Percentiles rank a stretch among this genome's conserved stretches.
Evolutionary conservation across 768 basidiomycete species (phyloP).

Genomic region (Rhizopogon roseolus): DNA sequence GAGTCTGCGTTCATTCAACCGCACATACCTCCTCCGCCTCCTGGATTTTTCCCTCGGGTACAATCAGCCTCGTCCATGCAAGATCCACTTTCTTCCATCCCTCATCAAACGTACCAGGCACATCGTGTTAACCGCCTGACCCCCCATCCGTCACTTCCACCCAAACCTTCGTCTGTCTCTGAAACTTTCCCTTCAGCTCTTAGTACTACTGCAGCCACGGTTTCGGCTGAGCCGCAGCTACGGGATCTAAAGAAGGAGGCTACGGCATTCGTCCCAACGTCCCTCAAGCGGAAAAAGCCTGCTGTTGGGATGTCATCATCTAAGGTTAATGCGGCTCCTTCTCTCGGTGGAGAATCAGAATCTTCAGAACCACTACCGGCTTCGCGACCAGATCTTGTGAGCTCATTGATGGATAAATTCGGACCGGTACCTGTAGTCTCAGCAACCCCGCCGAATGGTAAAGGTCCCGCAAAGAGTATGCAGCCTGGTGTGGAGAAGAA

Average conservation of each 20-base stretch:
- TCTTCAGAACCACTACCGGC: slow-evolving; percentile 22
- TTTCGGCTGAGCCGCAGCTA: slow-evolving; percentile 81
- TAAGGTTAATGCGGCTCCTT: slow-evolving; percentile 64
- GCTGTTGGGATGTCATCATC: slow-evolving; percentile 28
- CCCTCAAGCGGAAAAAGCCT: slow-evolving; percentile 71
- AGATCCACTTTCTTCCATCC: slow-evolving; percentile 71
- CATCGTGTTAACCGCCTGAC: slow-evolving; percentile 45
- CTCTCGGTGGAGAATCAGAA: slow-evolving; percentile 31
- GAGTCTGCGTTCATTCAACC: slow-evolving; percentile 21
- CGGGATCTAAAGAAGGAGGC: slow-evolving; percentile 95
- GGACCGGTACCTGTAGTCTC: slow-evolving; percentile 32
- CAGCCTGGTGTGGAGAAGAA: slow-evolving; percentile 36
- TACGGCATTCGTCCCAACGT: slow-evolving; percentile 83
- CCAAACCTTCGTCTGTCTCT: slow-evolving; percentile 33
- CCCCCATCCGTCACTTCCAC: slow-evolving; percentile 39
- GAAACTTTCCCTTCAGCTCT: slow-evolving; percentile 31
- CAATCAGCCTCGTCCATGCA: slow-evolving; percentile 55
- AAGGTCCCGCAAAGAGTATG: slow-evolving; percentile 11
- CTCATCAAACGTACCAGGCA: slow-evolving; percentile 76
- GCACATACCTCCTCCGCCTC: slow-evolving; percentile 42
- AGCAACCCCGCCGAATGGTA: slow-evolving; percentile 11
- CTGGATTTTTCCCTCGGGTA: slow-evolving; percentile 58
- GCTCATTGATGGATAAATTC: slow-evolving; percentile 56
- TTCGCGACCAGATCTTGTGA: slow-evolving; percentile 63
- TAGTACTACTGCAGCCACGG: slow-evolving; percentile 53